Conservation (phyloP, 768 basidiomycete genomes). For the Suillus decipiens region DNA sequence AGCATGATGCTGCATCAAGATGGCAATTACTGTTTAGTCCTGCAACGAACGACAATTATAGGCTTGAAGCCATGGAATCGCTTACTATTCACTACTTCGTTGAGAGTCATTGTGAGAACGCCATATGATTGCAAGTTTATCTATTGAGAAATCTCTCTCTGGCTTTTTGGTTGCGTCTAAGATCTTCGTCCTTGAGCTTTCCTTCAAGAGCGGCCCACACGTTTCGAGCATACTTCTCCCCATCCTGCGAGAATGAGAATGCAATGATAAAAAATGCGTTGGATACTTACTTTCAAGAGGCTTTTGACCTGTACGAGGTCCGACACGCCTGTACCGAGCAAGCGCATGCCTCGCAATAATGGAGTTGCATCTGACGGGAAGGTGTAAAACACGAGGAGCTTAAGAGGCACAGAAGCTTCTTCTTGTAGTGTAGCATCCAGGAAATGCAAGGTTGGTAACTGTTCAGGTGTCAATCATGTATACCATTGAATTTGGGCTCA, state of each 20-base stretch:
- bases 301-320: slow-evolving; percentile 46
- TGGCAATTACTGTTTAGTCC: not conserved
- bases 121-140: slow-evolving; percentile 1
- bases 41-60: not conserved
- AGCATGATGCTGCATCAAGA: not conserved
- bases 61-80: not conserved
- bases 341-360: slow-evolving; percentile 60
- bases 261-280: slow-evolving; percentile 33
- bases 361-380: slow-evolving; percentile 44
- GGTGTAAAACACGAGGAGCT: slow-evolving; percentile 65
- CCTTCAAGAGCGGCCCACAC: slow-evolving; percentile 56
- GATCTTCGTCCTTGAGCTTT: slow-evolving; percentile 67
- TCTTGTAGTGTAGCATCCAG: slow-evolving; percentile 76
- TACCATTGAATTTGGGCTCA: slow-evolving; percentile 6
- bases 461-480: not conserved
- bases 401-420: slow-evolving; percentile 64
- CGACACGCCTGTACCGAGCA: slow-evolving; percentile 65
- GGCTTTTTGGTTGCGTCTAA: slow-evolving; percentile 59
- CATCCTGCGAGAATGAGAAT: slow-evolving; percentile 56
- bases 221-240: slow-evolving; percentile 63
- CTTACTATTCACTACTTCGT: not conserved
- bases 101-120: not conserved
- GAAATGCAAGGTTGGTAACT: slow-evolving; percentile 64
- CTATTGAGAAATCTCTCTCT: slow-evolving; percentile 48
- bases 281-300: slow-evolving; percentile 52